Percentiles rank a stretch among this genome's conserved stretches.
phyloP scores from a whole-genome alignment of 2,329 filamentous ascomycete species.

The Aureobasidium leucospermi region DNA sequence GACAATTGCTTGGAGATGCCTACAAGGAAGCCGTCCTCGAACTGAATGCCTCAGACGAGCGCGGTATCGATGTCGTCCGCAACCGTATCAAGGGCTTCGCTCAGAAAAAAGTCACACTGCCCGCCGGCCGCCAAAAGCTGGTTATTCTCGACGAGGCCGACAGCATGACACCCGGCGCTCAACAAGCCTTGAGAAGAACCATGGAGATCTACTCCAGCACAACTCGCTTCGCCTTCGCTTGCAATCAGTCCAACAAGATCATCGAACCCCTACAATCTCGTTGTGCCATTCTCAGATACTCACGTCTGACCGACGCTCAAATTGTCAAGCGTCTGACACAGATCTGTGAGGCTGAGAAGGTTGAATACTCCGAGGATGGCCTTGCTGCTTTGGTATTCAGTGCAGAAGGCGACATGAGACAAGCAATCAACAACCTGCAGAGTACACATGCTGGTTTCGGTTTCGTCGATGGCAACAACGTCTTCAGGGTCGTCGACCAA shows the following conservation, averaged over 20 bases:
- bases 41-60: conserved; percentile 91
- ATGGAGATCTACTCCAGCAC: conserved; percentile 99
- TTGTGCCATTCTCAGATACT: conserved; percentile 91
- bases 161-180: conserved; percentile 91
- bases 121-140: conserved; percentile 83
- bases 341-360: conserved; percentile 86
- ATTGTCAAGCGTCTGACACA: conserved; percentile 85
- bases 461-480: conserved; percentile 95
- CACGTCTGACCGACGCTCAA: conserved; percentile 84
- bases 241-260: conserved; percentile 98
- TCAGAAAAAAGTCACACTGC: conserved; percentile 96
- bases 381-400: conserved; percentile 94
- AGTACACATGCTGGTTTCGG: conserved; percentile 89
- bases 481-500: conserved; percentile 94
- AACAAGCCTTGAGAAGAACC: conserved; percentile 87
- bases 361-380: conserved; percentile 86
- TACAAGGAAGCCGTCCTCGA: conserved; percentile 98
- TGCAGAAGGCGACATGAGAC: conserved; percentile 96
- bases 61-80: conserved; percentile 93
- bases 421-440: conserved; percentile 97
- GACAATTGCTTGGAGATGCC: conserved; percentile 81
- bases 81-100: conserved; percentile 98
- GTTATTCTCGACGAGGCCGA: conserved; percentile 98
- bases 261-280: conserved; percentile 97
- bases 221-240: conserved; percentile 94